phyloP scores from a whole-genome alignment of 805 yeast genomes.

The Wickerhamiella siamensis region DNA sequence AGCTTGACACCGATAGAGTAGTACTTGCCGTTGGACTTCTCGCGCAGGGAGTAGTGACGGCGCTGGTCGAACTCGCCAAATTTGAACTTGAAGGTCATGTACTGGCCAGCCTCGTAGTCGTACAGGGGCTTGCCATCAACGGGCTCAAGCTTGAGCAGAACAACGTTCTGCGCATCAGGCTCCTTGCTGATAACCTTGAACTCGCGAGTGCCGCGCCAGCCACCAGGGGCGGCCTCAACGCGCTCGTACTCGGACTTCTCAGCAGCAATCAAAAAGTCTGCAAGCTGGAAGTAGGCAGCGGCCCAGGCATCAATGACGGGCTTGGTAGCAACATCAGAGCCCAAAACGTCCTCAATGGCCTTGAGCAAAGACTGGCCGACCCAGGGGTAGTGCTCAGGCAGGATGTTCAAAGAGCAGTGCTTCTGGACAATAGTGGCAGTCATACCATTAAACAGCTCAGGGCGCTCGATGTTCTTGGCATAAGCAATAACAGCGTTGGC shows the following conservation, averaged over 20 bases:
- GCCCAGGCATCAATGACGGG: conserved; percentile 51
- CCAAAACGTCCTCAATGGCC: conserved; percentile 41
- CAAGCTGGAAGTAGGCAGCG: conserved; percentile 49
- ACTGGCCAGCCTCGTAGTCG: conserved; percentile 32
- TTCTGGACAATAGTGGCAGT: conserved; percentile 49
- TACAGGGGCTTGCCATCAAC: conserved; percentile 26
- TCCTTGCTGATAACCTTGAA: conserved; percentile 33
- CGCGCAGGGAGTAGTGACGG: conserved; percentile 48
- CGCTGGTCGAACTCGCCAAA: conserved; percentile 30
- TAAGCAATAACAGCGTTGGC: conserved; percentile 49
- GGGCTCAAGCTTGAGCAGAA: conserved; percentile 38
- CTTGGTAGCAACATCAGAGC: conserved; percentile 40
- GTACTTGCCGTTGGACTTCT: conserved; percentile 25
- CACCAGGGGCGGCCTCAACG: conserved; percentile 24
- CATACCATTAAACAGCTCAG: conserved; percentile 37
- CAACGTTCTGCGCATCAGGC: conserved; percentile 34
- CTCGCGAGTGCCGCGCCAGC: conserved; percentile 47
- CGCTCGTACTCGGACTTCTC: conserved; percentile 36
- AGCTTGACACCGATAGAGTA: conserved; percentile 47
- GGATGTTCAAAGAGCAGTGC: conserved; percentile 49
- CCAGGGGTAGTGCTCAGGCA: conserved; percentile 50
- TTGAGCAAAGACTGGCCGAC: conserved; percentile 45
- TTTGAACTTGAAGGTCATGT: conserved; percentile 26
- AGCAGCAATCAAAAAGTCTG: conserved; percentile 41
- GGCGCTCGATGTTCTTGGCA: conserved; percentile 47